Percentiles rank a stretch among this genome's conserved stretches.
Evolutionary conservation across 129 eudicot species (phyloP).

Genomic region (Tanacetum coccineum): DNA sequence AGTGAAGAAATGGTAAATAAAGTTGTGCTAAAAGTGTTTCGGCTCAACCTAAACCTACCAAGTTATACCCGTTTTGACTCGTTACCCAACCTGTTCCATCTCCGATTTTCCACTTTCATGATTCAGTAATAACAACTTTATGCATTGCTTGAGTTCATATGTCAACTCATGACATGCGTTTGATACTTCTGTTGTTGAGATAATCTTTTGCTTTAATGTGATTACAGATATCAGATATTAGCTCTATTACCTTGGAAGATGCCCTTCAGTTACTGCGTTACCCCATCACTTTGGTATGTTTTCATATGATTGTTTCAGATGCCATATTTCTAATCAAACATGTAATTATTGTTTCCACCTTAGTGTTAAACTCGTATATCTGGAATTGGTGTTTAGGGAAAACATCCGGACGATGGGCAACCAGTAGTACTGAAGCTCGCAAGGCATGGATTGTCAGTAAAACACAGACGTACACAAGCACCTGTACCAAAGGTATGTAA

Average conservation of each 20-base stretch:
- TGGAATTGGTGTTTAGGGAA: constrained; percentile 49
- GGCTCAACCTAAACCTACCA: no score
- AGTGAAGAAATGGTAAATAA: no score
- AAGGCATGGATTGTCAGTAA: constrained; percentile 58
- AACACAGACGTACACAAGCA: constrained; percentile 62
- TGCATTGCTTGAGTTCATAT: background rate
- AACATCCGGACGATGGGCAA: constrained; percentile 75
- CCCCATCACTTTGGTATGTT: constrained; percentile 71
- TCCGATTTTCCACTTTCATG: no score
- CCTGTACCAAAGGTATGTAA: constrained; percentile 79
- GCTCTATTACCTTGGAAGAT: constrained; percentile 63
- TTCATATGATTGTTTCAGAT: background rate
- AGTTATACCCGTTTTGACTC: no score
- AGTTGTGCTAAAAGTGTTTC: no score
- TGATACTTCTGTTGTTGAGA: background rate
- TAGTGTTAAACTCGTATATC: background rate
- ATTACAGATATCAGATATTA: constrained; percentile 52
- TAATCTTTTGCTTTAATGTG: background rate
- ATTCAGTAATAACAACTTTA: background rate
- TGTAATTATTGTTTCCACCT: background rate
- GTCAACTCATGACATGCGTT: background rate
- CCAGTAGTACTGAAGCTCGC: constrained; percentile 71
- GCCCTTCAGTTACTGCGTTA: constrained; percentile 80
- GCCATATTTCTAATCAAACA: background rate
- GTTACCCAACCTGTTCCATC: no score